A percentile compares a stretch with the other conserved stretches of the same genome.
Conservation (phyloP, 2,329 filamentous ascomycete genomes). For the Pyrenochaeta sp. region DNA sequence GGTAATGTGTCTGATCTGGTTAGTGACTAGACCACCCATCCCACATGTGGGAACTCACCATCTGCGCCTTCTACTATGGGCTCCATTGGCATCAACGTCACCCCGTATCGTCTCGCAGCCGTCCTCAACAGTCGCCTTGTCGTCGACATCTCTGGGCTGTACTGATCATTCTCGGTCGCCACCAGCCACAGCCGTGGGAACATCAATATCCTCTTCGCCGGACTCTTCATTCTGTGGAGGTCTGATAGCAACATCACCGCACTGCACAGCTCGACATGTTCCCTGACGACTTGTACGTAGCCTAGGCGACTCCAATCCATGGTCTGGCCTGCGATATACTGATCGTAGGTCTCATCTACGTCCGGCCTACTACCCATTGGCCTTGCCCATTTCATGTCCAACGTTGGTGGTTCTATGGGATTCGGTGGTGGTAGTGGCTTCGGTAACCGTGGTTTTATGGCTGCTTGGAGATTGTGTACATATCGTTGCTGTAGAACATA, state of each 20-base stretch:
- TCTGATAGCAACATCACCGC: constrained; percentile 60
- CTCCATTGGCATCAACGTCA: constrained; percentile 55
- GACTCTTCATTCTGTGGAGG: constrained; percentile 55
- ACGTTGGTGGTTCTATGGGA: constrained; percentile 44
- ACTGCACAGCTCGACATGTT: constrained; percentile 58
- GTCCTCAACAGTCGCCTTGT: constrained; percentile 55
- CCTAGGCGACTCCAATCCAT: constrained; percentile 58
- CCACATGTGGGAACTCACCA: constrained; percentile 22
- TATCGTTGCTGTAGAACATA: constrained; percentile 90
- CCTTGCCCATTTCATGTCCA: constrained; percentile 49
- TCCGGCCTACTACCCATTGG: constrained; percentile 38
- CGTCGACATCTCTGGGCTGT: constrained; percentile 54
- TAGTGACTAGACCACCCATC: constrained; percentile 4
- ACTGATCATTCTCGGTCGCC: constrained; percentile 45
- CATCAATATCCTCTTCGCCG: constrained; percentile 55
- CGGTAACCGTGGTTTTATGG: constrained; percentile 67
- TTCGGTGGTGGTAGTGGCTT: constrained; percentile 47
- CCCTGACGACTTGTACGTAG: constrained; percentile 57
- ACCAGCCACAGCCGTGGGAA: constrained; percentile 54
- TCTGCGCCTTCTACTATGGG: constrained; percentile 48
- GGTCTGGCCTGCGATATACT: constrained; percentile 43
- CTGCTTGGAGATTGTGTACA: constrained; percentile 76
- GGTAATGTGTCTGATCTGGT: constrained; percentile 35
- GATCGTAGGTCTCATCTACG: constrained; percentile 41
- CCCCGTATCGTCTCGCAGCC: constrained; percentile 56